These are phyloP conservation scores for Nakazawaea wyomingensis DNA, from an alignment of 805 yeast genomes.

Conservation along the genomic window DNA sequence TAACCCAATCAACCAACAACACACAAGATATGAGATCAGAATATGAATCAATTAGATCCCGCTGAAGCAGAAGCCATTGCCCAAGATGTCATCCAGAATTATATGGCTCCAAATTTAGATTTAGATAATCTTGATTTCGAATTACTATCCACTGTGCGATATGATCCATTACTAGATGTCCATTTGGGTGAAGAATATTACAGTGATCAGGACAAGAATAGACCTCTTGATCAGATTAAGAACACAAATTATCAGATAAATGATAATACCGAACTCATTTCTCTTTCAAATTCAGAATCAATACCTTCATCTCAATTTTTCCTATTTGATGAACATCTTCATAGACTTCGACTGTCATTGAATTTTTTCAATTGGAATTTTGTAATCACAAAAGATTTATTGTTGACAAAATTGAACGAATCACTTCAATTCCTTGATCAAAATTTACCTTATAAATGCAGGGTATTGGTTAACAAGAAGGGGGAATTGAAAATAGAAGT, in stretches of 20 bases:
- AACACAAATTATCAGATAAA: slow-evolving; percentile 8
- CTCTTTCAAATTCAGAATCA: slow-evolving; percentile 8
- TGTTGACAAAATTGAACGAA: slow-evolving; percentile 37
- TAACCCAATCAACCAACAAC: too few species aligned
- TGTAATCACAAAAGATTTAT: slow-evolving; percentile 33
- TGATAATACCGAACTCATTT: not conserved
- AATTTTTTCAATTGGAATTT: slow-evolving; percentile 47
- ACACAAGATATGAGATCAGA: too few species aligned
- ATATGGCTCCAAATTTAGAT: slow-evolving; percentile 8
- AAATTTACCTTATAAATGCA: slow-evolving; percentile 37
- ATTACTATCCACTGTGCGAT: slow-evolving; percentile 67
- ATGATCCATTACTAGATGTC: slow-evolving; percentile 55
- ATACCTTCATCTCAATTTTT: slow-evolving; percentile 41
- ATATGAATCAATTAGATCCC: not conserved
- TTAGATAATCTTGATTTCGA: slow-evolving; percentile 35
- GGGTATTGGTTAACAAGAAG: slow-evolving; percentile 35
- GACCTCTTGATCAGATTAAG: not conserved
- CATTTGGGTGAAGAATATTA: slow-evolving; percentile 20
- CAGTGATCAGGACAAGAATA: slow-evolving; percentile 9
- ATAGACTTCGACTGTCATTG: slow-evolving; percentile 51
- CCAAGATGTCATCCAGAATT: slow-evolving; percentile 3
- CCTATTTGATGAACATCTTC: slow-evolving; percentile 57
- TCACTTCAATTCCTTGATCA: slow-evolving; percentile 28
- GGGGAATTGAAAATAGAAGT: slow-evolving; percentile 35
- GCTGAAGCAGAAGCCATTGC: slow-evolving; percentile 9